These are phyloP conservation scores for Geum urbanum DNA, from an alignment of 306 rosid genomes.

Conservation along the genomic window DNA sequence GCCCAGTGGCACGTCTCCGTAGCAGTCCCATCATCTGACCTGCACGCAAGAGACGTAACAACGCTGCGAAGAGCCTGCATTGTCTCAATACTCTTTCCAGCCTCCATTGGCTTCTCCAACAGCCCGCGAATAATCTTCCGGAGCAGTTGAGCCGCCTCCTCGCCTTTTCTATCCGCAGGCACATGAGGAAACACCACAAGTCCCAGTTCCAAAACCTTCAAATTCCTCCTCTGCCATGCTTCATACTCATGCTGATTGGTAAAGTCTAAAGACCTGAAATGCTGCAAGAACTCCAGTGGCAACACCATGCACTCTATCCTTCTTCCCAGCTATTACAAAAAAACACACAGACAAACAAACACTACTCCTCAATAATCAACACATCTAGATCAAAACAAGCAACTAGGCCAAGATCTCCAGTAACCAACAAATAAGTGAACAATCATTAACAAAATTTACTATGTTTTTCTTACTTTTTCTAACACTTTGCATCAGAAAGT, in stretches of 20 bases:
- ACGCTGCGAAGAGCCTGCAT: slow-evolving; percentile 54
- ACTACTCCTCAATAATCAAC: slow-evolving; percentile 20
- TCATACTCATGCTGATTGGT: slow-evolving; percentile 64
- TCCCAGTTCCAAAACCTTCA: slow-evolving; percentile 82
- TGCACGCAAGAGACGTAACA: slow-evolving; percentile 68
- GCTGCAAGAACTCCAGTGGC: slow-evolving; percentile 84
- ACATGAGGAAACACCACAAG: slow-evolving; percentile 64
- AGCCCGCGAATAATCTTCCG: slow-evolving; percentile 48
- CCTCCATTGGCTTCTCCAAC: slow-evolving; percentile 62
- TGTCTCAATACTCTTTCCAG: slow-evolving; percentile 53
- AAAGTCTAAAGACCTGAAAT: slow-evolving; percentile 69
- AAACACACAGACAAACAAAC: slow-evolving; percentile 27
- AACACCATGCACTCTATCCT: slow-evolving; percentile 79
- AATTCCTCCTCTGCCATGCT: slow-evolving; percentile 74
- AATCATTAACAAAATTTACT: not conserved
- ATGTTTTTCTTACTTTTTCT: too few relatives aligned
- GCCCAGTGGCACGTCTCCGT: slow-evolving; percentile 84
- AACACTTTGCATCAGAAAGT: too few relatives aligned
- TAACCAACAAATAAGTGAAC: not conserved
- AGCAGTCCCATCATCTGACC: slow-evolving; percentile 65
- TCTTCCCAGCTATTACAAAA: slow-evolving; percentile 62
- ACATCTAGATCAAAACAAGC: slow-evolving; percentile 16
- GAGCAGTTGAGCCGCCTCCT: slow-evolving; percentile 53
- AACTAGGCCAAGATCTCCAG: not conserved
- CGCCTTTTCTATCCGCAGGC: slow-evolving; percentile 57